These are phyloP conservation scores for Fusarium sp. DNA, from an alignment of 2,329 filamentous ascomycete genomes.

Conservation along the genomic window DNA sequence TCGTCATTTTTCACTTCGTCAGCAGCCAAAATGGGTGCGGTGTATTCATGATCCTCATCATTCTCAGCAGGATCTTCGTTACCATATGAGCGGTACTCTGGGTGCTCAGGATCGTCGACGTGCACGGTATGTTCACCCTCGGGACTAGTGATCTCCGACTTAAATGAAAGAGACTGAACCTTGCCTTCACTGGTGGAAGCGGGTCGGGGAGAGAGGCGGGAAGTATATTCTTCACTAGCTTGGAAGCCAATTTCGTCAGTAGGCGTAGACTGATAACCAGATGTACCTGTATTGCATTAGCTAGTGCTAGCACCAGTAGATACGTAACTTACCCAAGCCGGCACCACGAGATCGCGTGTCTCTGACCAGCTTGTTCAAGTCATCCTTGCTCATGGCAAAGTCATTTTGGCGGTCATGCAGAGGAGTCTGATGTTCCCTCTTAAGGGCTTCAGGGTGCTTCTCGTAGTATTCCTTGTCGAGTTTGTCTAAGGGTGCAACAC, in stretches of 20 bases:
- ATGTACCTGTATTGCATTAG: constrained; percentile 67
- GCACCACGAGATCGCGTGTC: constrained; percentile 70
- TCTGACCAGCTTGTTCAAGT: constrained; percentile 89
- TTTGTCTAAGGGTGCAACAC: constrained; percentile 78
- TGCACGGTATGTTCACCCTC: constrained; percentile 76
- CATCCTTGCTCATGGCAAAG: constrained; percentile 88
- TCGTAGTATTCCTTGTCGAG: constrained; percentile 93
- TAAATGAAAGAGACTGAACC: constrained; percentile 39
- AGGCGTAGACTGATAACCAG: constrained; percentile 77
- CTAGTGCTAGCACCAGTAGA: constrained; percentile 7
- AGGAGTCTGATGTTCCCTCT: constrained; percentile 76
- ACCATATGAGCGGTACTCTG: constrained; percentile 55
- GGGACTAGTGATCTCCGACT: constrained; percentile 50
- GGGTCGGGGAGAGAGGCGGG: constrained; percentile 76
- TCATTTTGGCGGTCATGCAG: constrained; percentile 71
- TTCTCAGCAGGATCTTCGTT: constrained; percentile 62
- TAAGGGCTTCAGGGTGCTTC: constrained; percentile 85
- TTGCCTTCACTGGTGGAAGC: constrained; percentile 50
- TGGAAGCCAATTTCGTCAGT: constrained; percentile 92
- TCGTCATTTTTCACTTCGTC: constrained; percentile 87
- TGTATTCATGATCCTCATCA: constrained; percentile 71
- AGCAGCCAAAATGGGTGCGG: constrained; percentile 85
- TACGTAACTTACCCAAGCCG: constrained; percentile 61
- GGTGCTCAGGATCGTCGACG: constrained; percentile 71
- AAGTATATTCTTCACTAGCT: constrained; percentile 85